These are phyloP conservation scores for Pythium sp. DNA, from an alignment of 352 stramenopile species.

Conservation along the genomic window DNA sequence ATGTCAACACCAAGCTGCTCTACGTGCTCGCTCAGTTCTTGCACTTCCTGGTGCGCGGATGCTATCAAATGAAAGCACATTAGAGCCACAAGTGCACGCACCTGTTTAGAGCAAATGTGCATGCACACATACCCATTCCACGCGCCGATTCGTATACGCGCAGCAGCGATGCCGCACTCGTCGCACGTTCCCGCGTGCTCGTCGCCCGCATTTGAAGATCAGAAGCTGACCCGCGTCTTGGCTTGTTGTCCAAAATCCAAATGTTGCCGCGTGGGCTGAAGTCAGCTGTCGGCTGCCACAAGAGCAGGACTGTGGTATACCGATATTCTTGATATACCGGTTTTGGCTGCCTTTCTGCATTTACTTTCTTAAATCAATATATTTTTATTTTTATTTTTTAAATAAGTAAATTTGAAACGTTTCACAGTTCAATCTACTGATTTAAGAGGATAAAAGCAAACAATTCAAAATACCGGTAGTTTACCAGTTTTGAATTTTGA, in stretches of 20 bases:
- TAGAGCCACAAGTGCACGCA: too few relatives aligned
- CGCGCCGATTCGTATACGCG: not conserved
- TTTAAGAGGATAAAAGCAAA: too few relatives aligned
- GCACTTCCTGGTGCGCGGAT: not conserved
- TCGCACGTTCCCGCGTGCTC: not conserved
- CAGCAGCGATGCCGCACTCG: not conserved
- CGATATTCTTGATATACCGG: not conserved
- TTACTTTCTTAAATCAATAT: too few relatives aligned
- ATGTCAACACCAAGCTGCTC: constrained; percentile 1
- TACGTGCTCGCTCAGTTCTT: not conserved
- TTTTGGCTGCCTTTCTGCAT: too few relatives aligned
- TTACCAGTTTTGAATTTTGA: too few relatives aligned
- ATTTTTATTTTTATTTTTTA: too few relatives aligned
- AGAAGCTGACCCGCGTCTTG: constrained; percentile 6
- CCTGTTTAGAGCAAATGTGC: not conserved
- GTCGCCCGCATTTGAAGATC: not conserved
- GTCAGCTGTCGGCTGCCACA: not conserved
- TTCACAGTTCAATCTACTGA: too few relatives aligned
- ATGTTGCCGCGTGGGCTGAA: constrained; percentile 15
- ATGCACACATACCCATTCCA: not conserved
- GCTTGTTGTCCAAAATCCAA: not conserved
- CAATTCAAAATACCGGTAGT: too few relatives aligned
- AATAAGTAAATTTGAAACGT: too few relatives aligned
- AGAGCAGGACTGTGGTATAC: not conserved
- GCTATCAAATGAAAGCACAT: not conserved